phyloP scores from a whole-genome alignment of 345 rosid species.

The Viola odorata region DNA sequence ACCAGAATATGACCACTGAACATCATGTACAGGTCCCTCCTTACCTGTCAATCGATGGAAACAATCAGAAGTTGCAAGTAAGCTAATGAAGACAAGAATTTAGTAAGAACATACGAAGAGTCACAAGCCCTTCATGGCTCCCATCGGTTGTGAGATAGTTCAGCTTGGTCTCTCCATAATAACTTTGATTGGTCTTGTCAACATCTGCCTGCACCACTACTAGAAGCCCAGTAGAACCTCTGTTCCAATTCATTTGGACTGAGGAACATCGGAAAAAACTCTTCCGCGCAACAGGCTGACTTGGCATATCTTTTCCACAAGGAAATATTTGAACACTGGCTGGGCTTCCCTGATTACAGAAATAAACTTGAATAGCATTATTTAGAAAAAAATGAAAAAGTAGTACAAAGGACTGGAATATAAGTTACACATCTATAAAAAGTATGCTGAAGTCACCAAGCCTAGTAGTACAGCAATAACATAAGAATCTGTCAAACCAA shows the following conservation, averaged over 20 bases:
- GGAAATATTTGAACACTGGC: constrained; percentile 89
- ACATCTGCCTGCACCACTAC: constrained; percentile 86
- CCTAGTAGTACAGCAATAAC: too few species aligned
- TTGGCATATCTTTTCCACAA: constrained; percentile 53
- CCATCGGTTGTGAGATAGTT: constrained; percentile 87
- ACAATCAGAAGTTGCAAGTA: constrained; percentile 25
- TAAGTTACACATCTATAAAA: background rate
- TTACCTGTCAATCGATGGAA: constrained; percentile 53
- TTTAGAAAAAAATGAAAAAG: background rate
- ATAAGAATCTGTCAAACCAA: too few species aligned
- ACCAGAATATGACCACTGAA: constrained; percentile 91
- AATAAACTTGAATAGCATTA: background rate
- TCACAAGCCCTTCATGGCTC: constrained; percentile 77
- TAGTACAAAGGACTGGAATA: too few species aligned
- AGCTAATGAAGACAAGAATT: background rate
- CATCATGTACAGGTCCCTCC: constrained; percentile 97
- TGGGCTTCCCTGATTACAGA: constrained; percentile 64
- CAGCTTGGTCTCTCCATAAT: constrained; percentile 89
- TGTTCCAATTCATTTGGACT: constrained; percentile 80
- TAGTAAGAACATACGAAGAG: constrained; percentile 63
- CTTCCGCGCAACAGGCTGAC: constrained; percentile 69
- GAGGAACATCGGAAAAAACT: constrained; percentile 86
- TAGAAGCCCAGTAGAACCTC: constrained; percentile 82
- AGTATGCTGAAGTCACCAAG: background rate
- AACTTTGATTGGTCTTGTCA: constrained; percentile 93